phyloP scores from a whole-genome alignment of 140 eudicot genomes.

The Senecio squalidus region DNA sequence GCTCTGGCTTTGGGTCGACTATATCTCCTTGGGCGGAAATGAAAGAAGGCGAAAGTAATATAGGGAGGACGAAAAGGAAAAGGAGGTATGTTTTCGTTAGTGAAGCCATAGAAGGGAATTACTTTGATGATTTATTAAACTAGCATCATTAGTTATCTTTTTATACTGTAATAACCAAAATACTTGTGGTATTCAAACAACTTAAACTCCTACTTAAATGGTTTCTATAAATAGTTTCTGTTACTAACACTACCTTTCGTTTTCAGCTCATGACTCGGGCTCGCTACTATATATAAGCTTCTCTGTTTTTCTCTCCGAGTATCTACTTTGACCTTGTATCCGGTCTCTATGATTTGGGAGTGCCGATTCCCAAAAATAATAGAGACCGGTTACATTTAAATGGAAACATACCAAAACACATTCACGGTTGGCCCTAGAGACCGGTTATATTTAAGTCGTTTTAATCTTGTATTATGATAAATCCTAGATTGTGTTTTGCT shows the following conservation, averaged over 20 bases:
- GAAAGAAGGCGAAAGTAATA: slow-evolving; percentile 10
- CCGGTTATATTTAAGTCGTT: too few relatives aligned
- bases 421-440: too few relatives aligned
- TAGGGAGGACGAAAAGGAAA: slow-evolving; percentile 16
- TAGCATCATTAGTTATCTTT: not conserved
- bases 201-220: not conserved
- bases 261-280: slow-evolving; percentile 23
- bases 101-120: slow-evolving; percentile 12
- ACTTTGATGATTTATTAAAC: not conserved
- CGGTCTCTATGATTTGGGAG: too few relatives aligned
- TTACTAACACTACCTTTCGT: not conserved
- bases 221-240: slow-evolving; percentile 15
- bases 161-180: slow-evolving; percentile 8
- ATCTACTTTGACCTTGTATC: too few relatives aligned
- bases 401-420: too few relatives aligned
- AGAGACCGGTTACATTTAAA: too few relatives aligned
- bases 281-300: not conserved
- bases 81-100: not conserved
- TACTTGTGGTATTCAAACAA: slow-evolving; percentile 5
- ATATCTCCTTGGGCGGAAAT: not conserved
- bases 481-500: too few relatives aligned
- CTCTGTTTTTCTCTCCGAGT: not conserved
- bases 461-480: too few relatives aligned
- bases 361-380: too few relatives aligned
- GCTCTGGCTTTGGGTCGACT: not conserved